Evolutionary conservation across 228 moss, liverwort and hornwort genomes (phyloP), one percentile per base, ranked within the genome.

Genomic region (Sphagnum fallax): DNA sequence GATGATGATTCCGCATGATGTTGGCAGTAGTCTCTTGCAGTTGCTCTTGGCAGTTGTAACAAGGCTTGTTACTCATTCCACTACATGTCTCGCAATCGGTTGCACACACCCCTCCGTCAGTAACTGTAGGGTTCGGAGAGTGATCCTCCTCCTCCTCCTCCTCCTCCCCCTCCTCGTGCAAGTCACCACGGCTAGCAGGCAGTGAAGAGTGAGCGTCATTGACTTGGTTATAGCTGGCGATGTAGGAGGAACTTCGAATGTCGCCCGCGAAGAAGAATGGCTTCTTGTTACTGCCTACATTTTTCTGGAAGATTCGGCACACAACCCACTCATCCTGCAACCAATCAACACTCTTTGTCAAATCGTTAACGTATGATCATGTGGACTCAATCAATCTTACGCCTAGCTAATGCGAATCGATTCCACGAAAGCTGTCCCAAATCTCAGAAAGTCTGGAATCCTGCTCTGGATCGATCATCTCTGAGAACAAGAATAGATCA

Each of bases 271-370:
- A 80, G 4, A 78, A 47, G 49, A 78, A 87, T 53, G 79, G 74
- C 47, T 84, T 82, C 52, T 85, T 88, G 32, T 32, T 32, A 0
- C 82, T 80, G 6, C 85, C 88, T 1, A 82, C 74, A 67, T 67
- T 82, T 66, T 88, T 88, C 15, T 82, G 80, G 67, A 88, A 88
- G 51, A 88, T 80, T 70, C 88, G 84, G 63, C 88, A 85, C 52
- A 88, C 88, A 48, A 88, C 88, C 88, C 88, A 88, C 76, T 88
- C 88, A 59, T 88, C 88, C 85, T 88, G 82, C 71, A n/a, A 49
- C 2, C 32, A 32, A 32, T 32, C 32, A 32, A 32, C 32, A 32
- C 32, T 32, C 32, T 32, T 32, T 32, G 32, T 32, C 32, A 32
- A 32, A 32, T 32, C 32, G 32, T 32, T 32, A 32, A 32, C 32